Evolutionary conservation across 2,329 filamentous ascomycete genomes (phyloP), one percentile per base, ranked within the genome.

Genomic region (Plenodomus lindquistii): DNA sequence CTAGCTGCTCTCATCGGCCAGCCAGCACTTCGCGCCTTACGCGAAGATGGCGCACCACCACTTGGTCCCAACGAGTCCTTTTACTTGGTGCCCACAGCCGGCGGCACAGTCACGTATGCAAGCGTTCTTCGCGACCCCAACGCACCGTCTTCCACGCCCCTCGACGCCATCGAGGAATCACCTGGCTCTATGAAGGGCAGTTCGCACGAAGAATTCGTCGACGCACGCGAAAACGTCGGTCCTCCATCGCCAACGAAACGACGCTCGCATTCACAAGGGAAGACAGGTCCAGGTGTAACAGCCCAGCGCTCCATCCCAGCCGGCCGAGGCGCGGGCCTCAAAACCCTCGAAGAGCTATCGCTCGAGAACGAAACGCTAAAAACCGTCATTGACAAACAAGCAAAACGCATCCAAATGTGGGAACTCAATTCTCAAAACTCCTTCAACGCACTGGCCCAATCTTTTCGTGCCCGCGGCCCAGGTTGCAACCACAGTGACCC

Each of bases 61-160:
- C 68, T 74, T 11, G 57, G 59, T n/a, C 61, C 61, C 8, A 71
- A 71, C 35, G 71, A 73, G 50, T 70, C 66, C 47, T 99, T 99
- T 75, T 97, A 97, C 69, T 88, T 97, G 1, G 94, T 99, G 1
- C 94, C 93, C 3, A 89, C 89, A 0, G 91, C 89, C 16, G 93
- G 94, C 4, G 91, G 93, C 55, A 97, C 91, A 2, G 87, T 92
- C 51, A 94, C 91, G 0, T 99, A 97, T 66, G 92, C 94, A 37
- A 91, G 88, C 54, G 97, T 99, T 43, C 77, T 96, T 17, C 59
- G 70, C 50, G 52, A 72, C 64, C 64, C 61, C 35, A 63, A 60
- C 48, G 77, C 78, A 50, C 75, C 65, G 2, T 56, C 81, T 2
- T 82, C 85, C n/a, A 82, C 61, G 31, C 55, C 63, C 27, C 63